Base-by-base conservation (phyloP, 1,284 basidiomycete species). In the Cutaneotrichosporon mucoides region DNA sequence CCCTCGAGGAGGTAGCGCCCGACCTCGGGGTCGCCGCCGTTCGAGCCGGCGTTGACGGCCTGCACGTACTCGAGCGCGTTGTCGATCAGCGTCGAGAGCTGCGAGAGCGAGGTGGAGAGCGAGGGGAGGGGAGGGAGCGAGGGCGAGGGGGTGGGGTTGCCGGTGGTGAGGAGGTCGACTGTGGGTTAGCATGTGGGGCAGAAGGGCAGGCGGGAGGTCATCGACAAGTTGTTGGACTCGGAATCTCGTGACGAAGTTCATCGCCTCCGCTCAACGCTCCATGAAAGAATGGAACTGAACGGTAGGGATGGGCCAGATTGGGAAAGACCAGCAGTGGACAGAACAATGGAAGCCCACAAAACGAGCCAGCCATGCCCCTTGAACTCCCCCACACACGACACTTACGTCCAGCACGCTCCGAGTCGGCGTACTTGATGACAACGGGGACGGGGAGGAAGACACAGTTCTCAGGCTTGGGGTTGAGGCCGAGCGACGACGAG, bases 1-100 rank as follows among this genome's bases (percentile, higher is more conserved):
- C 92, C 92, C 69, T 95, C 90, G 83, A 97, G 88, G 55, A 99
- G 82, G 76, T 94, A 95, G 59, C 92, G 83, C 13, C 95, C 95
- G 41, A 99, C 84, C 11, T 90, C 88, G 53, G 88, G 83, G 79
- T 98, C 90, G 24, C 92, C 91, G 66, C 88, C 81, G 48, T 83
- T 82, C 68, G 91, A 84, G 34, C 92, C 93, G 0, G 85, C 79
- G 53, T 92, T 77, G 48, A 97, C 92, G 11, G 84, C 84, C 49
- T 87, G 86, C 8, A 99, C 95, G 75, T 99, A 98, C 11, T 83
- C 79, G 45, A 94, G 87, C 58, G 96, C 85, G 84, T 68, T 57
- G 62, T 76, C 74, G 61, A 82, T 76, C 15, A 80, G 76, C 49
- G 55, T 48, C n/a, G 77, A 72, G 51, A 79, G 74, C 45, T 61